Percentiles rank a stretch among this genome's conserved stretches.
These are phyloP conservation scores for Dichotomopilus funicola DNA, from an alignment of 2,329 filamentous ascomycete genomes.

Conservation along the genomic window DNA sequence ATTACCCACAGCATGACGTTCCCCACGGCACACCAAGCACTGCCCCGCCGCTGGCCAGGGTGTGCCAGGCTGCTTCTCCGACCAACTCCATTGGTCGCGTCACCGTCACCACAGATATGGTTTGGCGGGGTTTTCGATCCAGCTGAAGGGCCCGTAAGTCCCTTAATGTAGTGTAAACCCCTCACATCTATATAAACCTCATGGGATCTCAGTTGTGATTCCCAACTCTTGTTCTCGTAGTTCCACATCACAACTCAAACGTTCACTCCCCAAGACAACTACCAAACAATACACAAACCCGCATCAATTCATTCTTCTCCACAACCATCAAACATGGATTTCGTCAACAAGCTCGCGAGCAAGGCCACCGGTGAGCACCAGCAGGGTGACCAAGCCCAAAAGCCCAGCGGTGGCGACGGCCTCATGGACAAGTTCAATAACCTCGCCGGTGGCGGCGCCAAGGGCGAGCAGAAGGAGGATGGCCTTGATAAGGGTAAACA, in stretches of 20 bases:
- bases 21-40: neutral
- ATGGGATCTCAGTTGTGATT: neutral
- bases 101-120: neutral
- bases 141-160: slow-evolving; percentile 16
- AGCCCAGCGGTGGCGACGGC: slow-evolving; percentile 27
- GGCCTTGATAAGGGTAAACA: slow-evolving; percentile 67
- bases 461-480: slow-evolving; percentile 79
- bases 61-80: no score
- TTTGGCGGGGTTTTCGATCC: slow-evolving; percentile 6
- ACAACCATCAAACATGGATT: slow-evolving; percentile 13
- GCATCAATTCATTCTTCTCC: neutral
- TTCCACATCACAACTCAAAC: neutral
- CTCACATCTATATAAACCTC: slow-evolving; percentile 10
- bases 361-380: slow-evolving; percentile 8
- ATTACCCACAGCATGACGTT: no score
- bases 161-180: no score
- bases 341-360: slow-evolving; percentile 19
- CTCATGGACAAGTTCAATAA: slow-evolving; percentile 65
- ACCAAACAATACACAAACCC: neutral
- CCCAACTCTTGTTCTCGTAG: no score
- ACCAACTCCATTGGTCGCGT: slow-evolving; percentile 7
- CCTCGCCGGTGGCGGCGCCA: slow-evolving; percentile 62
- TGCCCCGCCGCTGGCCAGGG: neutral
- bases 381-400: slow-evolving; percentile 5
- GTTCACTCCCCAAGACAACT: neutral